Conservation (phyloP, 345 rosid species). For the Physaria fendleri region DNA sequence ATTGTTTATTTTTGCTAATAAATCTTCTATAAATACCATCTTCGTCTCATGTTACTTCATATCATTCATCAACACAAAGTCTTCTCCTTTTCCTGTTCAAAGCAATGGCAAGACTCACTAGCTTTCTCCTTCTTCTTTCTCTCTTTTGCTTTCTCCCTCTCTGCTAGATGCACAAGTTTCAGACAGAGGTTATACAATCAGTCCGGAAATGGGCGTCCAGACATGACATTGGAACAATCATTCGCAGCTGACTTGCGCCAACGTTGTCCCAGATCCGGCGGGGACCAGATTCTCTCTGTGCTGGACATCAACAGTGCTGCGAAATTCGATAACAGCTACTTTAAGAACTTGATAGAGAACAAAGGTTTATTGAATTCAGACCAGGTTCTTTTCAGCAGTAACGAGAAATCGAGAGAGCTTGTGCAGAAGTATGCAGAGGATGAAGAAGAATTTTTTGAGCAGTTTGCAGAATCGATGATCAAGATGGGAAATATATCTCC, state of each 20-base stretch:
- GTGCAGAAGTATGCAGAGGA: conserved; percentile 68
- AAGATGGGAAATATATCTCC: conserved; percentile 92
- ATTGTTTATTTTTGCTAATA: neutral
- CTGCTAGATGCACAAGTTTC: conserved; percentile 72
- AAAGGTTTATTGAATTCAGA: conserved; percentile 82
- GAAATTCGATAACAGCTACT: conserved; percentile 75
- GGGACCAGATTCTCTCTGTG: conserved; percentile 61
- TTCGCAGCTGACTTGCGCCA: conserved; percentile 44
- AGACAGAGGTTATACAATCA: conserved; percentile 91
- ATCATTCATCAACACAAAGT: conserved; percentile 21
- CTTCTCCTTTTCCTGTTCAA: conserved; percentile 4
- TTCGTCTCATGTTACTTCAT: conserved; percentile 5
- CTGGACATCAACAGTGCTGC: conserved; percentile 53
- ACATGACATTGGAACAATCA: conserved; percentile 55
- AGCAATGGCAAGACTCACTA: conserved; percentile 30
- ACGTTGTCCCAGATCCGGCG: conserved; percentile 57
- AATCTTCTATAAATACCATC: conserved; percentile 11
- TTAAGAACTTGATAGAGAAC: conserved; percentile 60
- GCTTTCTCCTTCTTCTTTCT: conserved; percentile 34
- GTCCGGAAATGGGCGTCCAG: conserved; percentile 71
- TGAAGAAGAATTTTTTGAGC: conserved; percentile 57
- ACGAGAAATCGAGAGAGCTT: conserved; percentile 46
- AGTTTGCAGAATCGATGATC: conserved; percentile 79
- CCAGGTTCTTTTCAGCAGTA: conserved; percentile 59
- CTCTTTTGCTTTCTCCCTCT: conserved; percentile 48